Percentiles rank a stretch among this genome's conserved stretches.
Evolutionary conservation across 768 basidiomycete genomes (phyloP).

Genomic region (Goffeauzyma gilvescens): DNA sequence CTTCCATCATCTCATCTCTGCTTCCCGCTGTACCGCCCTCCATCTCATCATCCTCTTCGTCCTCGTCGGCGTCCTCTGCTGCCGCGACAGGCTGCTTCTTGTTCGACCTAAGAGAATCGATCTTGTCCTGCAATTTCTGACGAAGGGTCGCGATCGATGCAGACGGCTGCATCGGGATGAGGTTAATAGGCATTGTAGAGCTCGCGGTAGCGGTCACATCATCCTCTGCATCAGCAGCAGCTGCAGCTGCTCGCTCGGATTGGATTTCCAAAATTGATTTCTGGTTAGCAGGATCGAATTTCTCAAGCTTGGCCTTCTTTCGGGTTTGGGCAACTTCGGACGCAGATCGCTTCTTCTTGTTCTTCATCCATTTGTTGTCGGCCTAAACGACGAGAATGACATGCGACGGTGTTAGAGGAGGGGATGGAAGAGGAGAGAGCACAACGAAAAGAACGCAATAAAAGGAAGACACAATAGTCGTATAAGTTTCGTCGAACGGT

Average conservation of each 20-base stretch:
- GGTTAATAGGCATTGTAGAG: constrained; percentile 8
- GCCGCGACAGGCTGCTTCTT: no score
- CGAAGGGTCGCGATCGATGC: constrained; percentile 23
- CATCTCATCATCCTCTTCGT: constrained; percentile 24
- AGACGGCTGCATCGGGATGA: constrained; percentile 23
- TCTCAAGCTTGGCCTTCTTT: constrained; percentile 70
- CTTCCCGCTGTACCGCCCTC: constrained; percentile 41
- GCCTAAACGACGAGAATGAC: no score
- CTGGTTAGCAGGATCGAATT: constrained; percentile 87
- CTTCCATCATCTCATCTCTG: constrained; percentile 65
- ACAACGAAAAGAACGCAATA: background rate
- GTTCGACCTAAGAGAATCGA: constrained; percentile 28
- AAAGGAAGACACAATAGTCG: background rate
- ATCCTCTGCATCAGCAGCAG: constrained; percentile 2
- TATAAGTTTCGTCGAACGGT: background rate
- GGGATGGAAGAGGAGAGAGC: constrained; percentile 1
- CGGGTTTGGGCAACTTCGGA: constrained; percentile 74
- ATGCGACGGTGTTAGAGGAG: no score
- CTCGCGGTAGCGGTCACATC: background rate
- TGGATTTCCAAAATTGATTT: constrained; percentile 54
- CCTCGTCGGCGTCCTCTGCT: constrained; percentile 10
- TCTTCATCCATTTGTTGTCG: constrained; percentile 40
- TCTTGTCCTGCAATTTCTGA: constrained; percentile 21
- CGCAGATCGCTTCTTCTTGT: constrained; percentile 61
- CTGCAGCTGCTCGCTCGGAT: constrained; percentile 40